Conservation (phyloP, 2,329 filamentous ascomycete genomes). For the Venturia pyrina region DNA sequence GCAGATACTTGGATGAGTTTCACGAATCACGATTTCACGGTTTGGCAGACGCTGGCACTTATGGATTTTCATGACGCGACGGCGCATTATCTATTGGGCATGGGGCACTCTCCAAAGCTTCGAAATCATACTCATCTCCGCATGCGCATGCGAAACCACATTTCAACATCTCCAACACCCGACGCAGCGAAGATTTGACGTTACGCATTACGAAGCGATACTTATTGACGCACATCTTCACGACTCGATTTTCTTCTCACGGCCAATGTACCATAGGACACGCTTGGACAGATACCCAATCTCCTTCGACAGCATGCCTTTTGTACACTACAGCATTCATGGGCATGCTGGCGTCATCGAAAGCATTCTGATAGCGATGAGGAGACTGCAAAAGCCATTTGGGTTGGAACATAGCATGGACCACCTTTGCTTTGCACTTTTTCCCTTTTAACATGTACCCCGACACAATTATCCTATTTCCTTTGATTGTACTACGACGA, state of each 20-base stretch:
- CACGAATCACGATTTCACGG: slow-evolving; percentile 3
- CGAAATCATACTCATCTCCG: neutral
- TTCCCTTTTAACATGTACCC: neutral
- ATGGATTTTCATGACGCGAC: neutral
- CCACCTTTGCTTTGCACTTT: neutral
- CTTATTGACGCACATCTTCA: neutral
- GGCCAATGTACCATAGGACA: slow-evolving; percentile 7
- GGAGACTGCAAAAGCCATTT: neutral
- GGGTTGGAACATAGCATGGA: neutral
- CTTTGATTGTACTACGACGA: slow-evolving; percentile 6
- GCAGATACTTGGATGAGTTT: neutral
- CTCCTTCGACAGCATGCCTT: neutral
- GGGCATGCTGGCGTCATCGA: neutral
- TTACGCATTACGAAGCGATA: neutral
- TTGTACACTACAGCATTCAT: slow-evolving; percentile 6
- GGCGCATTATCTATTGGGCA: neutral
- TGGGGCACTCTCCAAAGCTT: neutral
- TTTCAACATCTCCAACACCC: neutral
- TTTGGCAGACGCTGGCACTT: neutral
- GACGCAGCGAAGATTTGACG: neutral
- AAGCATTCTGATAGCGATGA: neutral
- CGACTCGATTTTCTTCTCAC: slow-evolving; percentile 3
- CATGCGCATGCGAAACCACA: neutral
- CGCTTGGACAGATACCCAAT: neutral
- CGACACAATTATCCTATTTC: neutral